Percentiles rank a stretch among this genome's conserved stretches.
phyloP scores from a whole-genome alignment of 75 land plant species.

The Pinus tabuliformis region DNA sequence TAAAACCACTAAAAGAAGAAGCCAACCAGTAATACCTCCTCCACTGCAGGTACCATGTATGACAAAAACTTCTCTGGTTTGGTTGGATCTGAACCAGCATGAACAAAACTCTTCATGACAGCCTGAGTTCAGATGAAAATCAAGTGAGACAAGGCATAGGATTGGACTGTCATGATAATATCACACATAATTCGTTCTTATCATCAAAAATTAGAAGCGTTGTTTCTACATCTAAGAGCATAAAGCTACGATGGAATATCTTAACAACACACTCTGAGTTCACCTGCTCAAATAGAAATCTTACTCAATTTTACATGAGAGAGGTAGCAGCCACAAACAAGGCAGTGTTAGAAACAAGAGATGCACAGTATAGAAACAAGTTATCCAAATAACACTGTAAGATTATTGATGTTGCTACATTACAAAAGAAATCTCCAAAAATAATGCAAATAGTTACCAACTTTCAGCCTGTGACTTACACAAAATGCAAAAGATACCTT shows the following conservation, averaged over 20 bases:
- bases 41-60: constrained; percentile 88
- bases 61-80: constrained; percentile 82
- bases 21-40: constrained; percentile 58
- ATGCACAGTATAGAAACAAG: not conserved
- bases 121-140: constrained; percentile 49
- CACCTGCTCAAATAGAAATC: not conserved
- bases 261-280: not conserved
- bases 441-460: not conserved
- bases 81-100: constrained; percentile 48
- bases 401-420: too few relatives aligned
- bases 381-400: not conserved
- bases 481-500: too few relatives aligned
- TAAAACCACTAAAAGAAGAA: not conserved
- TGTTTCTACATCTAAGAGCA: not conserved
- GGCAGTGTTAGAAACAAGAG: not conserved
- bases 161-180: not conserved
- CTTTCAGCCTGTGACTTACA: not conserved
- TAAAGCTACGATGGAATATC: not conserved
- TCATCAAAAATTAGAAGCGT: not conserved
- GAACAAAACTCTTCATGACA: constrained; percentile 77
- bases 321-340: not conserved
- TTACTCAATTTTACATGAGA: not conserved
- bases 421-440: not conserved
- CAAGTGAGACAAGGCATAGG: not conserved
- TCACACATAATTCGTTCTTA: not conserved